Conservation (phyloP, 2,329 filamentous ascomycete species). For the Botrytis pseudocinerea region DNA sequence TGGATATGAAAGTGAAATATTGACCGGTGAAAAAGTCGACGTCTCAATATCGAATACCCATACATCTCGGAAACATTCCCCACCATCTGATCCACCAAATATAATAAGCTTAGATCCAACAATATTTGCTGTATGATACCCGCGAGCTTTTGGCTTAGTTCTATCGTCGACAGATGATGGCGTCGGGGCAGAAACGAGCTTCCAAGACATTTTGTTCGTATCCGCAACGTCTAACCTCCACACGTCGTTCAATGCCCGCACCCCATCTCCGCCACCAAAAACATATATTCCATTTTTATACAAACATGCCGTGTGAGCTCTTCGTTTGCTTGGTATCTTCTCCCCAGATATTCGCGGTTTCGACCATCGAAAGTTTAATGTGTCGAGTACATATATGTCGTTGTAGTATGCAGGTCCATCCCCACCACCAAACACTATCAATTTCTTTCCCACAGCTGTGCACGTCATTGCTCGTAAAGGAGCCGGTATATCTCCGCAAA, state of each 20-base stretch:
- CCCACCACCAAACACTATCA: slow-evolving; percentile 69
- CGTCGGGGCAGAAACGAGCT: slow-evolving; percentile 53
- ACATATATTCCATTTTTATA: slow-evolving; percentile 71
- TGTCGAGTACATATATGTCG: slow-evolving; percentile 71
- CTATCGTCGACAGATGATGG: slow-evolving; percentile 48
- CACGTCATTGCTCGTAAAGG: slow-evolving; percentile 71
- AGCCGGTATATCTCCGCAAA: slow-evolving; percentile 63
- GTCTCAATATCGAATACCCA: slow-evolving; percentile 71
- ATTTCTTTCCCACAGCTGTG: slow-evolving; percentile 69
- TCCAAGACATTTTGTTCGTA: slow-evolving; percentile 67
- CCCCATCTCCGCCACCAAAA: slow-evolving; percentile 70
- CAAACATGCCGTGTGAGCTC: slow-evolving; percentile 69
- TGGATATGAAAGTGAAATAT: slow-evolving; percentile 61
- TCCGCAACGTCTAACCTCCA: slow-evolving; percentile 72
- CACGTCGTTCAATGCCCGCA: slow-evolving; percentile 69
- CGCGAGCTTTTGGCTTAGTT: slow-evolving; percentile 60
- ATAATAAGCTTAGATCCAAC: slow-evolving; percentile 71
- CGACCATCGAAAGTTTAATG: slow-evolving; percentile 66
- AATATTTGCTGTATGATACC: slow-evolving; percentile 74
- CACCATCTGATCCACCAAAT: slow-evolving; percentile 68
- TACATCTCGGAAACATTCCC: slow-evolving; percentile 71
- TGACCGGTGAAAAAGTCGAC: slow-evolving; percentile 58
- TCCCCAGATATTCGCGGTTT: slow-evolving; percentile 60
- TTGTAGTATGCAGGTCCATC: slow-evolving; percentile 72
- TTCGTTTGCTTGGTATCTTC: slow-evolving; percentile 58